Percentiles rank a stretch among this genome's conserved stretches.
Evolutionary conservation across 352 stramenopile species (phyloP).

Genomic region (Phytophthora pisi): DNA sequence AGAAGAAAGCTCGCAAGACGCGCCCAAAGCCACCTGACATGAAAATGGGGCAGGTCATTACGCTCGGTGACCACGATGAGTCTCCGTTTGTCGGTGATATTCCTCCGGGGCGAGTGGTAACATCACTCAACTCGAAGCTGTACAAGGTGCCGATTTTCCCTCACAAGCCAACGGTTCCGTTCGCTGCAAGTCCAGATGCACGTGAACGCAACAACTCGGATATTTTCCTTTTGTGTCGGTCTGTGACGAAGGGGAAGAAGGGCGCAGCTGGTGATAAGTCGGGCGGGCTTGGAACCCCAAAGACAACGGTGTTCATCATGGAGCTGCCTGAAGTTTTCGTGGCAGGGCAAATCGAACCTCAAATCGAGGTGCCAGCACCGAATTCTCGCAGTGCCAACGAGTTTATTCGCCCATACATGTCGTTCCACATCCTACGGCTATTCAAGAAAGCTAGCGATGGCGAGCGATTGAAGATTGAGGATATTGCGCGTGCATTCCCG

Average conservation of each 20-base stretch:
- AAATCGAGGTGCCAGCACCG: conserved; percentile 82
- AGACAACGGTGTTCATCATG: conserved; percentile 79
- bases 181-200: conserved; percentile 43
- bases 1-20: conserved; percentile 79
- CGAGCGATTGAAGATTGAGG: conserved; percentile 84
- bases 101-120: conserved; percentile 72
- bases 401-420: conserved; percentile 89
- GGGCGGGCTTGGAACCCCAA: conserved; percentile 44
- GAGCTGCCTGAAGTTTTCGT: conserved; percentile 80
- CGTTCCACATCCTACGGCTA: conserved; percentile 82
- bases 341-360: conserved; percentile 80
- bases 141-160: conserved; percentile 86
- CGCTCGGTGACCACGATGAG: conserved; percentile 77
- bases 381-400: conserved; percentile 84
- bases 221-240: conserved; percentile 76
- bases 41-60: conserved; percentile 86
- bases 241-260: conserved; percentile 81
- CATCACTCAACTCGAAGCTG: conserved; percentile 81
- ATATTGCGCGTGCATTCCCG: conserved; percentile 80
- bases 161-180: conserved; percentile 64
- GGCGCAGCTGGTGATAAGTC: conserved; percentile 31
- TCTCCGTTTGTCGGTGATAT: conserved; percentile 86
- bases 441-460: conserved; percentile 86
- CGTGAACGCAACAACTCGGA: conserved; percentile 55
- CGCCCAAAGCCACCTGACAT: conserved; percentile 76